Percentiles rank a stretch among this genome's conserved stretches.
phyloP scores from a whole-genome alignment of 2,329 filamentous ascomycete genomes.

The Scedosporium boydii region DNA sequence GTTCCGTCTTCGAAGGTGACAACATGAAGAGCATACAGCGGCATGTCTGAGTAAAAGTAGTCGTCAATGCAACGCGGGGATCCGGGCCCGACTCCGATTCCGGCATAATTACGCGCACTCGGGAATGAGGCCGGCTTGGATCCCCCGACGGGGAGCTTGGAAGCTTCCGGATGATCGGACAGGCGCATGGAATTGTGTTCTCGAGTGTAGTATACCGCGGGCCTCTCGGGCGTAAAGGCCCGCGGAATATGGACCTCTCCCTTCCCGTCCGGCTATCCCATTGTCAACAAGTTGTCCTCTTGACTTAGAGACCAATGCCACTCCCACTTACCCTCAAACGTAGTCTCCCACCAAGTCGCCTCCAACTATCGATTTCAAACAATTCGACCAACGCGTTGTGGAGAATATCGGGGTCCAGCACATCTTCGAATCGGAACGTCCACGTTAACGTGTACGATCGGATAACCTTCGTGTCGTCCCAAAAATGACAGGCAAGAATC shows the following conservation, averaged over 20 bases:
- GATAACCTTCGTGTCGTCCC: neutral
- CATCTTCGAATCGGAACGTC: neutral
- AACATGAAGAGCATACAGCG: constrained; percentile 6
- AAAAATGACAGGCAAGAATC: neutral
- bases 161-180: neutral
- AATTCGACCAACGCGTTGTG: neutral
- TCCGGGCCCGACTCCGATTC: neutral
- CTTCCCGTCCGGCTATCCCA: neutral
- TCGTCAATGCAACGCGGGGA: neutral
- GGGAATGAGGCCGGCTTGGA: neutral
- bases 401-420: neutral
- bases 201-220: neutral
- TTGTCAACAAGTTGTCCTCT: neutral
- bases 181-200: neutral
- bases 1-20: constrained; percentile 7
- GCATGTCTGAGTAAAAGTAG: constrained; percentile 2
- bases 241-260: neutral
- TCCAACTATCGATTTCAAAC: neutral
- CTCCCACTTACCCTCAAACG: neutral
- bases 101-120: neutral
- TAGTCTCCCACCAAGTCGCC: neutral
- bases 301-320: neutral
- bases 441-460: neutral
- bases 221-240: neutral
- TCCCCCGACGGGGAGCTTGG: neutral